Conservation (phyloP, 164 flowering plant species). For the Brasenia schreberi region DNA sequence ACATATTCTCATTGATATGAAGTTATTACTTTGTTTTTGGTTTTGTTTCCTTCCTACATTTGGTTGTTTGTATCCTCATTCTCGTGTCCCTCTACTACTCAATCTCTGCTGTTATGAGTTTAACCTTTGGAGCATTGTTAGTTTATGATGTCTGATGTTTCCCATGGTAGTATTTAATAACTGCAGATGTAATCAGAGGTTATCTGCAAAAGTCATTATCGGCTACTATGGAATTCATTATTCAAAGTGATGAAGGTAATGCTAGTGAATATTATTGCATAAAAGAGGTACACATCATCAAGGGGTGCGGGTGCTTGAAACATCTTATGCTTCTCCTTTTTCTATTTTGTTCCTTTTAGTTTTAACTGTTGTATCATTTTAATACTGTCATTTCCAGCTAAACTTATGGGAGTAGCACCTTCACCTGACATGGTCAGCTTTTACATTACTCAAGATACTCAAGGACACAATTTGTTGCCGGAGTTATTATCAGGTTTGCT, state of each 20-base stretch:
- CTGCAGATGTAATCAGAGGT: constrained; percentile 72
- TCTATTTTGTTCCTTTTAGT: background rate
- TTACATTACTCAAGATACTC: constrained; percentile 89
- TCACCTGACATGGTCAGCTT: constrained; percentile 74
- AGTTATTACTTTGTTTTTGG: no score
- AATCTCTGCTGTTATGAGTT: no score
- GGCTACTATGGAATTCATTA: constrained; percentile 65
- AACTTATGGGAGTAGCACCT: constrained; percentile 37
- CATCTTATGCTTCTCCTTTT: background rate
- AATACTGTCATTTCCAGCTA: constrained; percentile 25
- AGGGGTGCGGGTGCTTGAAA: no score
- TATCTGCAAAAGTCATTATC: constrained; percentile 74
- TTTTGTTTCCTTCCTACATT: background rate
- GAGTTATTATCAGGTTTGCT: constrained; percentile 60
- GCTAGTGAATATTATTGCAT: background rate
- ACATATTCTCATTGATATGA: no score
- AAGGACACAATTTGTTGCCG: constrained; percentile 73
- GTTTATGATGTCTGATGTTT: constrained; percentile 17
- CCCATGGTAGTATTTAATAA: constrained; percentile 56
- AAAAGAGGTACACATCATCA: no score
- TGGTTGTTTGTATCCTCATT: background rate
- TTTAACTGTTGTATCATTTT: background rate
- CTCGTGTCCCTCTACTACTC: background rate
- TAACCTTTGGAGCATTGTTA: no score
- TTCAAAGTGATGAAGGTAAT: constrained; percentile 72